Evolutionary conservation across 352 stramenopile species (phyloP), one percentile per base, ranked within the genome.

Genomic region (Phytophthora quininea): DNA sequence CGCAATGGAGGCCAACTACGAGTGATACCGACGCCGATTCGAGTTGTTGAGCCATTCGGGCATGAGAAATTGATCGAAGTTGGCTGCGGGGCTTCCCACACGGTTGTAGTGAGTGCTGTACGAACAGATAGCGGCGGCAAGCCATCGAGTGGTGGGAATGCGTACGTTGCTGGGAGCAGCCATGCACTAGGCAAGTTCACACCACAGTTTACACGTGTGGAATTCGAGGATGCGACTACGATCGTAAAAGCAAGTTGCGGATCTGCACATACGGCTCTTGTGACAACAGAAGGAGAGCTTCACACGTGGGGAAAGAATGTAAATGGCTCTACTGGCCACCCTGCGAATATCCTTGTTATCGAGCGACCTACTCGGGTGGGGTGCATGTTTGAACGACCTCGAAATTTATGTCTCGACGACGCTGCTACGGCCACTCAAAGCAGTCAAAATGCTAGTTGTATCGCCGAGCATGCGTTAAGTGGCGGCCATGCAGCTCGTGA

Each of bases 231-330:
- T 57, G 38, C n/a, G 19, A 50, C 53, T 7, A 58, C 70, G 33
- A 65, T 84, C 4, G 58, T 49, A 2, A 79, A 82, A 12, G 75
- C 89, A 1, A 88, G 85, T 32, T 95, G 87, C 58, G 87, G 87
- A 2, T 80, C 80, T 40, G 79, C 82, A 1, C 85, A 93, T 48
- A 92, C 87, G 0, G 85, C 85, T 0, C 51, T 91, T 24, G 78
- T 95, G 14, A 90, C 52, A 15, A 62, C 60, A 4, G 71, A 91
- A 19, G 87, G 87, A 0, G 87, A 95, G 60, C 48, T 95, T 0
- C 85, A 87, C 37, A 89, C 85, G 7, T 95, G 87, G 87, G 87
- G 87, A 10, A 91, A 79, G 48, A 95, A 95, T 47, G 61, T 74
- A 2, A 72, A 79, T 45, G 87, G 87, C 0, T 90, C 82, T 52